Percentiles rank a stretch among this genome's conserved stretches.
These are phyloP conservation scores for Amanita polypyramis DNA, from an alignment of 768 basidiomycete genomes.

Conservation along the genomic window DNA sequence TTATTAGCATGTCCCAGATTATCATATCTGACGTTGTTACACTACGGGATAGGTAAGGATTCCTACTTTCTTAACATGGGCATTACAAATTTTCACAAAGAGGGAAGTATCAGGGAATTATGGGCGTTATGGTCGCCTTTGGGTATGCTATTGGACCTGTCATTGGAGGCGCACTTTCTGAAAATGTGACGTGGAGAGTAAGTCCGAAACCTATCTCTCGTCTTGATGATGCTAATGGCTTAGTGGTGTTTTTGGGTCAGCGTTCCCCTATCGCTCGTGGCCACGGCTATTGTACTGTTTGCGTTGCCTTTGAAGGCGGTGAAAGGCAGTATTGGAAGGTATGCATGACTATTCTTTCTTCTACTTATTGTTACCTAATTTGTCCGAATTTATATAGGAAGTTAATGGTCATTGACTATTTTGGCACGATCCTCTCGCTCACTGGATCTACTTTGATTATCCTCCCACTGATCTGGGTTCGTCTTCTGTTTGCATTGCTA, in stretches of 20 bases:
- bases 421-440: constrained; percentile 49
- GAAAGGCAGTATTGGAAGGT: constrained; percentile 46
- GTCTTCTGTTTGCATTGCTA: constrained; percentile 9
- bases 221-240: not conserved
- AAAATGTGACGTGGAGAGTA: constrained; percentile 56
- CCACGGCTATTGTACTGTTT: constrained; percentile 47
- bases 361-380: not conserved
- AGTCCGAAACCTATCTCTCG: constrained; percentile 11
- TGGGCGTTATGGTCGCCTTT: constrained; percentile 43
- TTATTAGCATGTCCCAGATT: constrained; percentile 61
- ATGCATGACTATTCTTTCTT: not conserved
- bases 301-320: constrained; percentile 64
- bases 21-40: constrained; percentile 66
- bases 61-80: not conserved
- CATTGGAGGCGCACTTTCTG: constrained; percentile 53
- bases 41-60: constrained; percentile 46
- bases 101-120: constrained; percentile 73
- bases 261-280: constrained; percentile 44
- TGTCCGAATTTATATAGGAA: constrained; percentile 29
- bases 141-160: constrained; percentile 61
- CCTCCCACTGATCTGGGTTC: constrained; percentile 63
- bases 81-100: constrained; percentile 18
- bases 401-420: constrained; percentile 53
- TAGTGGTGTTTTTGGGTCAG: constrained; percentile 75
- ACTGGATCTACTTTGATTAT: constrained; percentile 52